A percentile compares a stretch with the other conserved stretches of the same genome.
These are phyloP conservation scores for Pichia heedii DNA, from an alignment of 805 yeast genomes.

Conservation along the genomic window DNA sequence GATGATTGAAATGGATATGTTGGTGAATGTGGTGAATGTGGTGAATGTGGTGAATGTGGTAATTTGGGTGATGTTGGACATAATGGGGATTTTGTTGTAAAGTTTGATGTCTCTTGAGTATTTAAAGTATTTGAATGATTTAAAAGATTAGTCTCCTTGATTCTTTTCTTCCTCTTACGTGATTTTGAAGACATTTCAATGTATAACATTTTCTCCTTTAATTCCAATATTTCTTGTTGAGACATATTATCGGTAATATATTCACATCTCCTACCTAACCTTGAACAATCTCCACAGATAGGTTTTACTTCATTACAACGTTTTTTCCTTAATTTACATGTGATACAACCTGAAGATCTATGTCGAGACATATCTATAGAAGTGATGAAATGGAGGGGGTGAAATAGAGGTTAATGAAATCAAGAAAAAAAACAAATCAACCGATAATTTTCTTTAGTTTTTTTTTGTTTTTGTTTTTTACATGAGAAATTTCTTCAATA, in stretches of 20 bases:
- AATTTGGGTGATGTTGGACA: too few relatives aligned
- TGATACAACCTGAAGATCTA: conserved; percentile 49
- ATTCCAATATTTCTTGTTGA: conserved; percentile 27
- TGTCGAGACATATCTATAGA: background rate
- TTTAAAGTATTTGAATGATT: too few relatives aligned
- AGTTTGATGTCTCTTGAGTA: too few relatives aligned
- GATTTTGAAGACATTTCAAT: conserved; percentile 35
- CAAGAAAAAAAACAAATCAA: too few relatives aligned
- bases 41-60: too few relatives aligned
- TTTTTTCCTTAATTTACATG: conserved; percentile 59
- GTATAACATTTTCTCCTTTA: conserved; percentile 30
- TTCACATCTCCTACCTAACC: conserved; percentile 39
- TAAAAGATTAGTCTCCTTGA: too few relatives aligned
- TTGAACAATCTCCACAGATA: conserved; percentile 38
- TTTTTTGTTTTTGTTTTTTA: too few relatives aligned
- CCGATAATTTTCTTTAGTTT: too few relatives aligned
- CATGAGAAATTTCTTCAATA: too few relatives aligned
- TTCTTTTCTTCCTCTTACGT: conserved; percentile 27
- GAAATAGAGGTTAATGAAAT: background rate
- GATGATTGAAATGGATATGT: too few relatives aligned
- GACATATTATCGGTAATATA: conserved; percentile 41
- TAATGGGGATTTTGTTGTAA: background rate
- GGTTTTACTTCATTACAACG: conserved; percentile 46
- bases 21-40: too few relatives aligned
- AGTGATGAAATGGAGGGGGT: background rate